phyloP scores from a whole-genome alignment of 495 filamentous ascomycete genomes.

The Cercophora sp. region DNA sequence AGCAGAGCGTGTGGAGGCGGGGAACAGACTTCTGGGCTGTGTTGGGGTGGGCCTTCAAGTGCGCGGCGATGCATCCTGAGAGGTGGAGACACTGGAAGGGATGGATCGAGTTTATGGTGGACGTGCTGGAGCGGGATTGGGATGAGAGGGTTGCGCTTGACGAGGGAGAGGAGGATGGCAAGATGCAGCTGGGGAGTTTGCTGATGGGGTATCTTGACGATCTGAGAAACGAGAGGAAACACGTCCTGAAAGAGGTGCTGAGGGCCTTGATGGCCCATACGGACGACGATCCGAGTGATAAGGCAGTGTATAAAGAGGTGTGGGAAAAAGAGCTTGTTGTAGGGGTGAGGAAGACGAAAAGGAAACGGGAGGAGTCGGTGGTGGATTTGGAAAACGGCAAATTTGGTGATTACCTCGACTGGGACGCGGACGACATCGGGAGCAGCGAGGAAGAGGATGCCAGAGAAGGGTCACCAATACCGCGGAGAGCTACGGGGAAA shows the following conservation, averaged over 20 bases:
- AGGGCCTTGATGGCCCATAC: conserved; percentile 37
- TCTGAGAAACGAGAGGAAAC: conserved; percentile 28
- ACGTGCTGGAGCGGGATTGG: conserved; percentile 74
- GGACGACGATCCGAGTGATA: conserved; percentile 33
- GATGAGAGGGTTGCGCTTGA: conserved; percentile 42
- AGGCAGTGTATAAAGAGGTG: conserved; percentile 43
- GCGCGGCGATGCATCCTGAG: conserved; percentile 63
- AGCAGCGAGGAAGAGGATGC: conserved; percentile 21
- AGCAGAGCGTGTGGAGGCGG: conserved; percentile 64
- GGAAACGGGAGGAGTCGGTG: conserved; percentile 40
- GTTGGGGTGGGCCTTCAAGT: conserved; percentile 92
- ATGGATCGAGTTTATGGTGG: conserved; percentile 78
- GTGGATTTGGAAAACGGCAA: conserved; percentile 45
- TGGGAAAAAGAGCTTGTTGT: conserved; percentile 45
- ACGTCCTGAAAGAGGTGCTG: conserved; percentile 37
- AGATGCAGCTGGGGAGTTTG: conserved; percentile 30
- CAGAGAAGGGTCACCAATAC: not conserved
- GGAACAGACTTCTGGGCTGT: conserved; percentile 86
- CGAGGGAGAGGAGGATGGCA: conserved; percentile 20
- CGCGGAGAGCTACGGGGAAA: not conserved
- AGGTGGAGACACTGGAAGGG: conserved; percentile 81
- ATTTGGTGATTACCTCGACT: conserved; percentile 44
- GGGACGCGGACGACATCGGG: conserved; percentile 27
- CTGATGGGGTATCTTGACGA: conserved; percentile 26
- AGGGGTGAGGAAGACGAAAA: conserved; percentile 37